Base-by-base conservation (phyloP, 345 rosid genomes). In the Salix suchowensis region DNA sequence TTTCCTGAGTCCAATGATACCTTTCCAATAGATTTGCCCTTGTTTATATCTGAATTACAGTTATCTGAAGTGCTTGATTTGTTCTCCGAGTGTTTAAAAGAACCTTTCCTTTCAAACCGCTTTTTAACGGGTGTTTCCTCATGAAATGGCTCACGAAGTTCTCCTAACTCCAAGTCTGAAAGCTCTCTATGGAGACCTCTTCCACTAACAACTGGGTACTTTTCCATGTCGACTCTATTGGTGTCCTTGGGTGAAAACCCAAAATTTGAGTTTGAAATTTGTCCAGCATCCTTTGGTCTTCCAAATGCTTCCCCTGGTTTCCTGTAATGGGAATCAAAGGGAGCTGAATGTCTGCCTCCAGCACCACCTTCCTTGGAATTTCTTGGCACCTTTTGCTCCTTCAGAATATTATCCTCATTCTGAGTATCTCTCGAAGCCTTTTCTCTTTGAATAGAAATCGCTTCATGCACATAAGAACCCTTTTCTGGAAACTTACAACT, bases 131-230 rank as follows among this genome's bases (percentile, higher is more conserved):
- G 85, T 80, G 82, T 85, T 77, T 88, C 92, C 37, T 88, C 97
- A 9, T 75, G 83, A 68, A 80, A 65, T 75, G 93, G 86, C 77
- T 91, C 96, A 42, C 93, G 97, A 71, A 93, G 89, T 84, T 95
- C 98, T 81, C 98, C 98, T 72, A 93, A 82, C 89, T 95, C 98
- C 89, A 95, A 85, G 77, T 90, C 94, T 32, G 96, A 87, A 76
- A 84, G 81, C 86, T 91, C 96, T 85, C 92, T 87, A 65, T 86
- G 97, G 82, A 93, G 95, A 52, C 83, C 87, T 81, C 85, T 91
- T 73, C 89, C 92, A 81, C 86, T 86, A 6, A 64, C 80, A 60
- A 40, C 62, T 19, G 86, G 85, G 74, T 79, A 30, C 75, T 81
- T 89, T 28, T 81, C 82, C 1, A 65, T 77, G 42, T 78, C 78